Percentiles rank a stretch among this genome's conserved stretches.
These are phyloP conservation scores for Colletotrichum australisinense DNA, from an alignment of 2,329 filamentous ascomycete genomes.

Conservation along the genomic window DNA sequence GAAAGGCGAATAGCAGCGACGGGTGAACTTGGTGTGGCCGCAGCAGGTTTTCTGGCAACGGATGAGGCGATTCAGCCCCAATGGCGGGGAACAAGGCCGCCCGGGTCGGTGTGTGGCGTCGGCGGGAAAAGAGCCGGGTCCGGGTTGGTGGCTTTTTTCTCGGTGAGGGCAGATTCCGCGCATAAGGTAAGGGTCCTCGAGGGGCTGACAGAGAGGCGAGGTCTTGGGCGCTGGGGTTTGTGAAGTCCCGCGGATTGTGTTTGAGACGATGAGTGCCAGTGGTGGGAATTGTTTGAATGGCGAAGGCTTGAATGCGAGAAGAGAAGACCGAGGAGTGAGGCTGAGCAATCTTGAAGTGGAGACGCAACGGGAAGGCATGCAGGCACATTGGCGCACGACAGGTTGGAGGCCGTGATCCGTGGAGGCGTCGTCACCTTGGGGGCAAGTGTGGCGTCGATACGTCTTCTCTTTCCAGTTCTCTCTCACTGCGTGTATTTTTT, in stretches of 20 bases:
- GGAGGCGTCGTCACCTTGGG: constrained; percentile 28
- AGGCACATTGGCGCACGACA: neutral
- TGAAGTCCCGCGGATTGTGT: constrained; percentile 3
- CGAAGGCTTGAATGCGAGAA: neutral
- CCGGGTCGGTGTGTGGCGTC: neutral
- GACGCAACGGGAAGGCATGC: neutral
- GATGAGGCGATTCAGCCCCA: constrained; percentile 33
- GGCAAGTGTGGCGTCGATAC: constrained; percentile 28
- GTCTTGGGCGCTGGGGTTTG: neutral
- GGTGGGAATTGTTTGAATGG: neutral
- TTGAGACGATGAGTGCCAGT: neutral
- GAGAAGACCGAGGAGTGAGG: constrained; percentile 19
- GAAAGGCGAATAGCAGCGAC: neutral
- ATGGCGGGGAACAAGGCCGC: constrained; percentile 1
- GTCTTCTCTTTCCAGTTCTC: neutral
- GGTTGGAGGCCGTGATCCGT: neutral
- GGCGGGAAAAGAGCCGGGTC: neutral
- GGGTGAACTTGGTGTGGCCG: neutral
- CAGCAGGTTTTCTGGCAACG: constrained; percentile 25
- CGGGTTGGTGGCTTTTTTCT: constrained; percentile 7
- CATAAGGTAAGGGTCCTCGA: neutral
- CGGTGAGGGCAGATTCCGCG: neutral
- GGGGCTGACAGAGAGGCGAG: neutral
- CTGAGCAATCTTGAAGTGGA: constrained; percentile 27
- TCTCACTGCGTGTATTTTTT: neutral